Evolutionary conservation across 768 basidiomycete species (phyloP).

Genomic region (Russula foetens): DNA sequence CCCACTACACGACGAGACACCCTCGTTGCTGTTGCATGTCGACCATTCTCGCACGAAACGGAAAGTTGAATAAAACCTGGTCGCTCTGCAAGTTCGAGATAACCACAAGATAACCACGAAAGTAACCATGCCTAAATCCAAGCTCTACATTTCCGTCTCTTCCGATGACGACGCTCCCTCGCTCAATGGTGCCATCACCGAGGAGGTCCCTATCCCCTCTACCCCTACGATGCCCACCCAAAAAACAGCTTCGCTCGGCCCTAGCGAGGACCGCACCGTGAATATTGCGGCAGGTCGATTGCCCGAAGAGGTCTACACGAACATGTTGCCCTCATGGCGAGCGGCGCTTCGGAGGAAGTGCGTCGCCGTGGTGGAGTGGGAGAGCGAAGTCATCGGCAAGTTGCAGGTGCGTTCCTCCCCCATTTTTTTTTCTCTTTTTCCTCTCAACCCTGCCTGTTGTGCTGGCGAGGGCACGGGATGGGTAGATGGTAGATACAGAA

Average conservation of each 20-base stretch:
- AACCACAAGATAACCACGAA: no score
- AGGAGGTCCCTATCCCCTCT: neutral
- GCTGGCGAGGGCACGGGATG: neutral
- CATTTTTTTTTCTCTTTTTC: neutral
- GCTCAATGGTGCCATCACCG: no score
- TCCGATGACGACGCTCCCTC: neutral
- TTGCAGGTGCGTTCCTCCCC: slow-evolving; percentile 47
- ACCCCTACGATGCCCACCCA: no score
- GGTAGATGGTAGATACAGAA: no score
- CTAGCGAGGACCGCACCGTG: no score
- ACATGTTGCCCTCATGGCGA: slow-evolving; percentile 58
- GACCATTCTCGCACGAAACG: neutral
- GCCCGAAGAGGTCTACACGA: slow-evolving; percentile 51
- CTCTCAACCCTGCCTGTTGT: slow-evolving; percentile 7
- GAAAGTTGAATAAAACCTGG: neutral
- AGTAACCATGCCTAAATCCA: neutral
- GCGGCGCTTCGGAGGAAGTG: slow-evolving; percentile 48
- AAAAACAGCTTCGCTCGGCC: no score
- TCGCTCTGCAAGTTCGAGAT: neutral
- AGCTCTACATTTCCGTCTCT: neutral
- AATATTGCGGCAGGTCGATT: slow-evolving; percentile 26
- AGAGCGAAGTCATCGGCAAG: slow-evolving; percentile 51
- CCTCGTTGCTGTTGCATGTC: no score
- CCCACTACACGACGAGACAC: no score
- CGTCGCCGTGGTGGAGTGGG: slow-evolving; percentile 44